Conservation (phyloP, 2,329 filamentous ascomycete genomes). For the Aciculosporium take region DNA sequence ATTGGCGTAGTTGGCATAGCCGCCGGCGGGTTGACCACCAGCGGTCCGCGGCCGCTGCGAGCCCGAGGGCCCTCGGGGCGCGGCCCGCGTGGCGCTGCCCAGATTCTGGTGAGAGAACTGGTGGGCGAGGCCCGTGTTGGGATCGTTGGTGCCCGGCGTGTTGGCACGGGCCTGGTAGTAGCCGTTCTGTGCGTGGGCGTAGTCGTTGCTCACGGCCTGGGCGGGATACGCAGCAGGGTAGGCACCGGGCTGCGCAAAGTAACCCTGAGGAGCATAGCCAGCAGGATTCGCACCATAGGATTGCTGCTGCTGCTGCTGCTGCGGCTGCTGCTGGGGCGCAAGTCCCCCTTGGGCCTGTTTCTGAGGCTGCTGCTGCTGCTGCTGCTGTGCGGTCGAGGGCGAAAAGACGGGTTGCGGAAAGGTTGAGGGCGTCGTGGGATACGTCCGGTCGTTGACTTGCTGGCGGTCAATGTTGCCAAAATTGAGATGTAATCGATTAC, state of each 20-base stretch:
- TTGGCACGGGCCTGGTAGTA: slow-evolving; percentile 38
- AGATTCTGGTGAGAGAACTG: slow-evolving; percentile 97
- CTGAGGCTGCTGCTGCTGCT: slow-evolving; percentile 27
- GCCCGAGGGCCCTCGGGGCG: slow-evolving; percentile 51
- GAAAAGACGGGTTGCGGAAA: slow-evolving; percentile 32
- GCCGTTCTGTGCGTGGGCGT: slow-evolving; percentile 32
- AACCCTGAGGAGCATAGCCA: slow-evolving; percentile 33
- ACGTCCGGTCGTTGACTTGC: slow-evolving; percentile 48
- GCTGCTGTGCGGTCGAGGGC: slow-evolving; percentile 14
- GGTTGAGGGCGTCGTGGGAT: slow-evolving; percentile 84
- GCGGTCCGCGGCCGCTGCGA: slow-evolving; percentile 72
- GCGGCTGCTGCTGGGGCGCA: slow-evolving; percentile 22
- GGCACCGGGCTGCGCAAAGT: slow-evolving; percentile 49
- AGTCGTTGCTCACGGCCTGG: slow-evolving; percentile 30
- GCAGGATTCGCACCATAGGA: slow-evolving; percentile 30
- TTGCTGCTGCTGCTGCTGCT: slow-evolving; percentile 28
- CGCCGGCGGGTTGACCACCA: slow-evolving; percentile 50
- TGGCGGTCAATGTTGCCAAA: slow-evolving; percentile 53
- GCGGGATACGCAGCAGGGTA: slow-evolving; percentile 32
- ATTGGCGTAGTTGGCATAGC: slow-evolving; percentile 48
- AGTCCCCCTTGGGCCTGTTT: slow-evolving; percentile 23
- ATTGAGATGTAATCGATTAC: slow-evolving; percentile 52
- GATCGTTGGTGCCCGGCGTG: slow-evolving; percentile 56
- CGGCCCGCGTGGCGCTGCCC: slow-evolving; percentile 54
- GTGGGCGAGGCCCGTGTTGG: slow-evolving; percentile 80